Conservation (phyloP, 345 rosid species). For the Melastoma malabathricum region DNA sequence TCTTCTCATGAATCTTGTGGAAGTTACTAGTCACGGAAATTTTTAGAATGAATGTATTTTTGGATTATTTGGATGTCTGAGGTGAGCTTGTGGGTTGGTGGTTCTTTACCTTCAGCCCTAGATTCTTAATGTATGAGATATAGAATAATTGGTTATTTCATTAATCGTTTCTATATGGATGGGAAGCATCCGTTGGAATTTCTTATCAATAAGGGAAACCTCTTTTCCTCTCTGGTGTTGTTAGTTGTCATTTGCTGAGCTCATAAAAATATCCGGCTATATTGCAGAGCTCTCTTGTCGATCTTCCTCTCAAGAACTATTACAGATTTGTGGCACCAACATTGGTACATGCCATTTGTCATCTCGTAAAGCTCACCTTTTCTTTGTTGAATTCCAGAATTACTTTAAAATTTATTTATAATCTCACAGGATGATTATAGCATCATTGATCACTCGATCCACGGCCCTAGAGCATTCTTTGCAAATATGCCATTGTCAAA, state of each 20-base stretch:
- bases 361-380: background rate
- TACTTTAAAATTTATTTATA: constrained; percentile 9
- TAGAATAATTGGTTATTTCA: no score
- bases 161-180: no score
- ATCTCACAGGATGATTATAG: constrained; percentile 81
- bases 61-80: no score
- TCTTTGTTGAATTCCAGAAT: background rate
- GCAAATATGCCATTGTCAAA: constrained; percentile 97
- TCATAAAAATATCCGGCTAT: constrained; percentile 5
- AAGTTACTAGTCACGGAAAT: no score
- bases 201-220: background rate
- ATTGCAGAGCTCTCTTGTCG: constrained; percentile 93
- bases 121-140: no score
- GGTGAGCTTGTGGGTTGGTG: no score
- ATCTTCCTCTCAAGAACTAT: constrained; percentile 96
- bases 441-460: constrained; percentile 42
- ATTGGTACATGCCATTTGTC: constrained; percentile 28
- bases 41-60: no score
- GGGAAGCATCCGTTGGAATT: no score
- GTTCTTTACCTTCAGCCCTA: no score
- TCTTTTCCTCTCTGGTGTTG: background rate
- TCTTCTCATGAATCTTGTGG: no score
- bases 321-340: constrained; percentile 92
- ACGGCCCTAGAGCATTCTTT: constrained; percentile 92
- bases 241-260: background rate